A percentile compares a stretch with the other conserved stretches of the same genome.
These are phyloP conservation scores for Trichocomaceae sp. DNA, from an alignment of 2,329 filamentous ascomycete species.

Conservation along the genomic window DNA sequence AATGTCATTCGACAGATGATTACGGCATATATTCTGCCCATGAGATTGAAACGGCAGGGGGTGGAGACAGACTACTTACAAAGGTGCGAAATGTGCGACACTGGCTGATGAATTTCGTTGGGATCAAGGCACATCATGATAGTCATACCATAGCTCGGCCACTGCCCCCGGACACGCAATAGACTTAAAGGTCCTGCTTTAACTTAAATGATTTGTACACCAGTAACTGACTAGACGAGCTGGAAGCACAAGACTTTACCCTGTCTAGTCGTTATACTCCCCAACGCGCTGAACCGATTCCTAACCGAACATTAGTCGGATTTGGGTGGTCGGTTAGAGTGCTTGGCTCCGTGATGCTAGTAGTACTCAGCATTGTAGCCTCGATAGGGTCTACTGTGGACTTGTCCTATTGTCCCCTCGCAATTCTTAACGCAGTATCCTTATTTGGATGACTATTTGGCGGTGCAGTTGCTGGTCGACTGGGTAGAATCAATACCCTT, in stretches of 20 bases:
- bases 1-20: conserved; percentile 46
- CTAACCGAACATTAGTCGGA: conserved; percentile 37
- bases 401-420: conserved; percentile 22
- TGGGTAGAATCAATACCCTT: conserved; percentile 28
- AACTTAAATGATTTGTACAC: background rate
- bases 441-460: conserved; percentile 30
- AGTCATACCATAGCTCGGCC: conserved; percentile 15
- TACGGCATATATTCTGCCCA: conserved; percentile 53
- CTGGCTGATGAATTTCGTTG: conserved; percentile 70
- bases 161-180: conserved; percentile 37
- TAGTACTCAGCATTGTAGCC: conserved; percentile 39
- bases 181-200: conserved; percentile 2
- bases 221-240: background rate
- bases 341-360: conserved; percentile 45
- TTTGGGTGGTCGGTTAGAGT: conserved; percentile 49
- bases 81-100: conserved; percentile 63
- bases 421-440: conserved; percentile 30
- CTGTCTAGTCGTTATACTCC: conserved; percentile 48
- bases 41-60: conserved; percentile 38
- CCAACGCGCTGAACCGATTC: conserved; percentile 42
- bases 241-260: background rate
- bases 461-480: conserved; percentile 27
- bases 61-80: conserved; percentile 46
- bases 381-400: conserved; percentile 17
- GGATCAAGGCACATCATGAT: conserved; percentile 27